Evolutionary conservation across 139 green algal genomes (phyloP).

Genomic region (Haematococcus lacustris): DNA sequence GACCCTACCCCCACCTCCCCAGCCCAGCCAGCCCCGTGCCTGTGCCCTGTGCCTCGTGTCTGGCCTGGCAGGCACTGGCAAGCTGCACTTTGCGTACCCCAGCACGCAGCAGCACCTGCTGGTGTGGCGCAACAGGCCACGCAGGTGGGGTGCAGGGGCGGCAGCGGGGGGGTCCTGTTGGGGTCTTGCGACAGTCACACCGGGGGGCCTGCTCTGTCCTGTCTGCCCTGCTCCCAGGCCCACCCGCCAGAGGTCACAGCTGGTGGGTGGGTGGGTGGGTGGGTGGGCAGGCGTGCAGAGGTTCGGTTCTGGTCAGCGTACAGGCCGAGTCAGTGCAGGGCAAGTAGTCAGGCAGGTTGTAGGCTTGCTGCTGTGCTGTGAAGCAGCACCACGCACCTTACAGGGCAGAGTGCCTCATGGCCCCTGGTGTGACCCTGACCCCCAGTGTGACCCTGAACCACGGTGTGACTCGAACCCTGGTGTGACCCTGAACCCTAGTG

Average conservation of each 20-base stretch:
- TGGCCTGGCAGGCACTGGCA: slow-evolving; percentile 49
- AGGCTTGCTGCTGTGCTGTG: too few relatives aligned
- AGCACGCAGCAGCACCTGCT: slow-evolving; percentile 95
- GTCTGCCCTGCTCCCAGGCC: neutral
- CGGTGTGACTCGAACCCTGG: too few relatives aligned
- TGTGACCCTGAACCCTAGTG: too few relatives aligned
- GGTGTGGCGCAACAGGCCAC: slow-evolving; percentile 83
- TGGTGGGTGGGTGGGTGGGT: neutral
- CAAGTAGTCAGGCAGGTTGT: too few relatives aligned
- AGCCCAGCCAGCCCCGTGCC: too few relatives aligned
- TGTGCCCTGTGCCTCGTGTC: neutral
- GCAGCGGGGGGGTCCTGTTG: too few relatives aligned
- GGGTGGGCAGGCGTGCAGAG: neutral
- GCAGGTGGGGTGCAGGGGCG: slow-evolving; percentile 39
- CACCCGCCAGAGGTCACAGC: neutral
- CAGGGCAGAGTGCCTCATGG: neutral
- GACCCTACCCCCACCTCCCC: too few relatives aligned
- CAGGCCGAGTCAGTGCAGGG: neutral
- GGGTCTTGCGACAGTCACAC: neutral
- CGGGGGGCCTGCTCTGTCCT: neutral
- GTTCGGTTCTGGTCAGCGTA: neutral
- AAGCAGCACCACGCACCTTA: too few relatives aligned
- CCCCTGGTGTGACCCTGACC: too few relatives aligned
- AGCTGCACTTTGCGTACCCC: slow-evolving; percentile 82
- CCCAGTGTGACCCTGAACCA: too few relatives aligned